Base-by-base conservation (phyloP, 1,284 basidiomycete species). In the Porogramme epimiltina region DNA sequence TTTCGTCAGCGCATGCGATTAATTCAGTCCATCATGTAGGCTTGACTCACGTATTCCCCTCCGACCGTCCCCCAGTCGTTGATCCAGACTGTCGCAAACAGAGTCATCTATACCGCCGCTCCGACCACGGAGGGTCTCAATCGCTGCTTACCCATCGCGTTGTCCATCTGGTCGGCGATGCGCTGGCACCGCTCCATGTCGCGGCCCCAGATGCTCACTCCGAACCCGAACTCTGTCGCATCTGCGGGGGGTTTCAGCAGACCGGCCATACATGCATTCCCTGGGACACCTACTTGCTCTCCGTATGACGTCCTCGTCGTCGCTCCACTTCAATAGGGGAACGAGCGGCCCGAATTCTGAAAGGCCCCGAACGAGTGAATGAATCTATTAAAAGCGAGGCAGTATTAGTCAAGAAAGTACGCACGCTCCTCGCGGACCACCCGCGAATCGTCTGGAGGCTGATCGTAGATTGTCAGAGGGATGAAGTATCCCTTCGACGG, bases 291-390 rank as follows among this genome's bases (percentile, higher is more conserved):
- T 18, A 59, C 57, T 59, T 5, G 57, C 57, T 34, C 54, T 48
- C 4, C 49, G 45, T 16, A 59, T 23, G 20, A 59, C 57, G 3
- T 56, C 54, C 6, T 49, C 54, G 24, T 59, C 57, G 28, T 59
- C 57, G 13, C 44, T 50, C 57, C 57, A 59, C 34, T 46, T 54
- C 41, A 59, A n/a, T 16, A 59, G 31, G 1, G 57, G 57, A 8
- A 56, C 37, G 18, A 59, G 51, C 3, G 57, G 57, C 1, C 57
- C 57, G 22, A 59, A 59, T 13, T 49, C 57, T 59, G 49, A 13
- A 28, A 36, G 24, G 26, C n/a, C n/a, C n/a, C n/a, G 22, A 10
- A 23, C 2, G 23, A 19, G 26, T 2, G n/a, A 42, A 18, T 37
- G 8, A 4, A 28, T 13, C 10, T 20, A 4, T n/a, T 43, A 26